Percentiles rank a stretch among this genome's conserved stretches.
phyloP scores from a whole-genome alignment of 1,139 yeast genomes.

The Kazachstania sp. region DNA sequence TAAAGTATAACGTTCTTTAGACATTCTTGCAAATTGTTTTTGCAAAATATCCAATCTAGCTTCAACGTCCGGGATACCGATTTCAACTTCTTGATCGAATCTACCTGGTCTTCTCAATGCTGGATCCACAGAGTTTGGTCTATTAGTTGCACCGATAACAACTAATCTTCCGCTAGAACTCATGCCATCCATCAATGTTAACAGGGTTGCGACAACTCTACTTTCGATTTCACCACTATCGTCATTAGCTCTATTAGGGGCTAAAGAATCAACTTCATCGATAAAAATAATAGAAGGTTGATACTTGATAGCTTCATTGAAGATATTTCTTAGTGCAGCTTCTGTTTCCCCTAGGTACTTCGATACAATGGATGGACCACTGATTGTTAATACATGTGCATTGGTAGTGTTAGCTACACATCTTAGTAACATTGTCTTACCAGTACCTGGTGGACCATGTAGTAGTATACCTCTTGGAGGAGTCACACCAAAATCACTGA shows the following conservation, averaged over 20 bases:
- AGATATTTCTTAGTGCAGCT: slow-evolving; percentile 67
- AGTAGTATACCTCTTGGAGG: slow-evolving; percentile 86
- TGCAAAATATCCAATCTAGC: slow-evolving; percentile 55
- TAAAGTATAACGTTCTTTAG: slow-evolving; percentile 45
- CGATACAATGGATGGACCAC: slow-evolving; percentile 88
- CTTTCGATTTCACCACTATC: slow-evolving; percentile 86
- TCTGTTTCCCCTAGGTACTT: slow-evolving; percentile 94
- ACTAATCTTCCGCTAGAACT: slow-evolving; percentile 63
- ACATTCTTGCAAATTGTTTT: slow-evolving; percentile 57
- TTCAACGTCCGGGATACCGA: slow-evolving; percentile 67
- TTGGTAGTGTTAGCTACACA: slow-evolving; percentile 65
- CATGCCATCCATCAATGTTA: slow-evolving; percentile 87
- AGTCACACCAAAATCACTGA: slow-evolving; percentile 74
- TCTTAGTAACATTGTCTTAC: slow-evolving; percentile 80
- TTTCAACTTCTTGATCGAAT: slow-evolving; percentile 78
- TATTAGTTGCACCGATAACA: slow-evolving; percentile 72
- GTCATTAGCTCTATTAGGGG: slow-evolving; percentile 72
- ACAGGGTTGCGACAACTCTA: slow-evolving; percentile 78
- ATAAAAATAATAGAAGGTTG: slow-evolving; percentile 83
- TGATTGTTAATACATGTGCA: slow-evolving; percentile 77
- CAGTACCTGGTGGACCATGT: slow-evolving; percentile 98
- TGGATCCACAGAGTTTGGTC: slow-evolving; percentile 76
- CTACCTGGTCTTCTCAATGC: slow-evolving; percentile 90
- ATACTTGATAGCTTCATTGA: slow-evolving; percentile 71
- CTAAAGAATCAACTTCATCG: slow-evolving; percentile 89